Conservation (phyloP, 108 stramenopile species). For the Pseudonitzschia multistriata region DNA sequence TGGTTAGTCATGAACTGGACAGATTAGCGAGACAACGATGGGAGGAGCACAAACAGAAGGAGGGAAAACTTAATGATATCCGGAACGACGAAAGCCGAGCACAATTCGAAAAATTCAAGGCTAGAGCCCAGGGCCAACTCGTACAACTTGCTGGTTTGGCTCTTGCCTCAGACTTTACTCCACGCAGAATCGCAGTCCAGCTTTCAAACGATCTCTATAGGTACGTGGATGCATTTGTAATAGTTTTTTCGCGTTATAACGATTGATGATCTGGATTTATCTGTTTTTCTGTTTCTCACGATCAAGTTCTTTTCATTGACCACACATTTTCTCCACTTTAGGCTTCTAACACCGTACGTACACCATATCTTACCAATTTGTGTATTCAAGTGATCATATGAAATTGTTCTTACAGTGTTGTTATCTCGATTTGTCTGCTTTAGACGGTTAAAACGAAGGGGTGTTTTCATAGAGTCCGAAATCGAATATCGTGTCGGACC, state of each 20-base stretch:
- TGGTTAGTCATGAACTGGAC: slow-evolving; percentile 72
- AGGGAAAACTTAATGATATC: slow-evolving; percentile 7
- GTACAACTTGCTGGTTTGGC: slow-evolving; percentile 74
- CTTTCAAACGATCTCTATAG: slow-evolving; percentile 77
- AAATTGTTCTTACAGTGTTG: neutral
- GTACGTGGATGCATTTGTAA: slow-evolving; percentile 23
- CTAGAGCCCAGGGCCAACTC: slow-evolving; percentile 60
- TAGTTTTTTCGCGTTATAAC: neutral
- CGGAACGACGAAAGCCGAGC: slow-evolving; percentile 18
- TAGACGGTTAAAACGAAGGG: slow-evolving; percentile 52
- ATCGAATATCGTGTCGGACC: slow-evolving; percentile 80
- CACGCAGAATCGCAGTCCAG: slow-evolving; percentile 68
- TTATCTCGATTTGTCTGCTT: neutral
- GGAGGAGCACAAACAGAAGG: slow-evolving; percentile 44
- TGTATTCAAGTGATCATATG: neutral
- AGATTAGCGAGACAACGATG: slow-evolving; percentile 72
- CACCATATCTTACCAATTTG: neutral
- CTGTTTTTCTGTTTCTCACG: neutral
- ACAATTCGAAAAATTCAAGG: slow-evolving; percentile 65
- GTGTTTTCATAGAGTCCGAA: slow-evolving; percentile 73
- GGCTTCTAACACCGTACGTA: slow-evolving; percentile 53
- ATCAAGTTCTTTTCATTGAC: neutral
- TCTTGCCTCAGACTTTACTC: slow-evolving; percentile 68
- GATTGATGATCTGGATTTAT: neutral
- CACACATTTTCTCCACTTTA: neutral